phyloP scores from a whole-genome alignment of 306 rosid genomes.

The Hippophae gyantsensis region DNA sequence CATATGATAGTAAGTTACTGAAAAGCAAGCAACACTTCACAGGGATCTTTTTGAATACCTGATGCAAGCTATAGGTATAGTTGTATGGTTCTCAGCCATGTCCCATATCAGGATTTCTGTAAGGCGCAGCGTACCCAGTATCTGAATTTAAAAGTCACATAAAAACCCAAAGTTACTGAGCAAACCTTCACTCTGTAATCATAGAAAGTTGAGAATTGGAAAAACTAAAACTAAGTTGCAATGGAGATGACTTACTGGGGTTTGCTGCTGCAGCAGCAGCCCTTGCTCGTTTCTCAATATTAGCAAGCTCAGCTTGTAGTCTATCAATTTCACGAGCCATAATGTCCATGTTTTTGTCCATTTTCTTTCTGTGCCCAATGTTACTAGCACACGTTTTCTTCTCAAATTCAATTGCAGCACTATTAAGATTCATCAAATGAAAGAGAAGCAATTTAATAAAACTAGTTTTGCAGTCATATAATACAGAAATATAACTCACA shows the following conservation, averaged over 20 bases:
- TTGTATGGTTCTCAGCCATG: constrained; percentile 15
- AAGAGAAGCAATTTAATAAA: no score
- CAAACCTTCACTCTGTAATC: no score
- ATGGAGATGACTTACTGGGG: constrained; percentile 34
- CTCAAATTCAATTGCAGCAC: constrained; percentile 79
- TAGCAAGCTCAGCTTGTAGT: constrained; percentile 65
- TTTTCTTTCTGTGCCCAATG: constrained; percentile 45
- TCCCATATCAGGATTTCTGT: constrained; percentile 42
- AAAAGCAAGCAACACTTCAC: no score
- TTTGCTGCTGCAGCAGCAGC: constrained; percentile 48
- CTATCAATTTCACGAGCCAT: constrained; percentile 69
- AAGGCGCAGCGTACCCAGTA: constrained; percentile 39
- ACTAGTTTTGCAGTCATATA: no score
- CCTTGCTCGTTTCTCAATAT: constrained; percentile 68
- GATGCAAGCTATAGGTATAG: no score
- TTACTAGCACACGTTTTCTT: constrained; percentile 53
- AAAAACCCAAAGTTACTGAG: constrained; percentile 5
- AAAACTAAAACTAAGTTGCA: no score
- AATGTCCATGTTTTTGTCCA: constrained; percentile 50
- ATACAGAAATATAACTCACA: no score
- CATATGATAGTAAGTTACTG: no score
- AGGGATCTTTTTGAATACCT: no score
- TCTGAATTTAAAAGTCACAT: constrained; percentile 25
- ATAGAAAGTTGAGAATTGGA: no score
- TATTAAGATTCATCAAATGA: constrained; percentile 9